Percentiles rank a stretch among this genome's conserved stretches.
Conservation (phyloP, 768 basidiomycete species). For the Serendipita vermifera region DNA sequence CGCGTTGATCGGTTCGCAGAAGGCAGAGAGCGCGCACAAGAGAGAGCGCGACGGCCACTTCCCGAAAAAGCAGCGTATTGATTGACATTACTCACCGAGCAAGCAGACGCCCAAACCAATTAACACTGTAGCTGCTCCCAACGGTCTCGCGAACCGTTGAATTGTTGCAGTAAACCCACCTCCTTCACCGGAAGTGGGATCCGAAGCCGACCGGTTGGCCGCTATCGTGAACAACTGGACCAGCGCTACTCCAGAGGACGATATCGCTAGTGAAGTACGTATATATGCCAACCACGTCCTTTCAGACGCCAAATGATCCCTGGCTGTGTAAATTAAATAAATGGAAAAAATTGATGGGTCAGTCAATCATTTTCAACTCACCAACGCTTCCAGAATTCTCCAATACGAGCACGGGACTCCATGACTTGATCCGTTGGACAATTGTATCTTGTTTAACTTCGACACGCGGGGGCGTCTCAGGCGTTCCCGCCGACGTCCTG, state of each 20-base stretch:
- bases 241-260: constrained; percentile 47
- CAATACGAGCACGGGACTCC: constrained; percentile 25
- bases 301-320: constrained; percentile 52
- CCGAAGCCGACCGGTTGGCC: constrained; percentile 13
- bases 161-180: constrained; percentile 9
- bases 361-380: constrained; percentile 3
- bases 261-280: constrained; percentile 48
- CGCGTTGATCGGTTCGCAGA: too few species aligned
- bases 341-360: not conserved
- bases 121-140: constrained; percentile 38
- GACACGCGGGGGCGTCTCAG: too few species aligned
- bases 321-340: constrained; percentile 24
- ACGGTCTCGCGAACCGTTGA: constrained; percentile 32
- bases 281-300: constrained; percentile 52
- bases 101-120: constrained; percentile 36
- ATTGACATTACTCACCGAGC: constrained; percentile 30
- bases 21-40: too few species aligned
- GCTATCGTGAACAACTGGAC: constrained; percentile 42
- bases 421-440: too few species aligned
- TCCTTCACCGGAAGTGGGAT: not conserved
- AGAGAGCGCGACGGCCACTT: too few species aligned
- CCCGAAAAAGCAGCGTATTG: not conserved
- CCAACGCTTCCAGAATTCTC: constrained; percentile 47
- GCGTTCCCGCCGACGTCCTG: too few species aligned
- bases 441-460: too few species aligned